Conservation (phyloP, 129 eudicot species). For the Tagetes erecta region DNA sequence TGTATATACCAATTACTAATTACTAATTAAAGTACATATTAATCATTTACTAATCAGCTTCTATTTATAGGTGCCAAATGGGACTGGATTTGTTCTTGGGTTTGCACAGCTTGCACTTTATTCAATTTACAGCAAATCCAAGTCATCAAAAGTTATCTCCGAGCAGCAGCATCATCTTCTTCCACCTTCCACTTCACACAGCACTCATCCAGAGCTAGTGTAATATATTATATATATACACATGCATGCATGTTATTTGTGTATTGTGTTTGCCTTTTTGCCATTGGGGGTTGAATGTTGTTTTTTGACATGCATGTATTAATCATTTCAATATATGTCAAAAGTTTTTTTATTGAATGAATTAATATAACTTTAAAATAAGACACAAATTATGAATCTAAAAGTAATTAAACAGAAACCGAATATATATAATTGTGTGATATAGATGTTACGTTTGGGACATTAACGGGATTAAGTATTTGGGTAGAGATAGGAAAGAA, state of each 20-base stretch:
- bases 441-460: too few species aligned
- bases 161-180: constrained; percentile 35
- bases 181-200: constrained; percentile 20
- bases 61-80: constrained; percentile 60
- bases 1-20: not conserved
- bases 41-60: not conserved
- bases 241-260: not conserved
- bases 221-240: not conserved
- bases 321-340: too few species aligned
- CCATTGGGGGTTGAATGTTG: not conserved
- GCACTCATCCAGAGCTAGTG: not conserved
- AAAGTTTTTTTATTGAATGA: too few species aligned
- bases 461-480: too few species aligned
- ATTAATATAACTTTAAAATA: too few species aligned
- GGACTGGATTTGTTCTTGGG: constrained; percentile 52
- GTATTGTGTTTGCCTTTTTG: constrained; percentile 1
- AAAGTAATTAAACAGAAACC: too few species aligned
- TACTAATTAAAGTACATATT: too few species aligned
- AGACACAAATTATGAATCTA: too few species aligned
- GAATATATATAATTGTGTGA: too few species aligned
- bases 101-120: constrained; percentile 47
- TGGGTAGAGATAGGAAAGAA: too few species aligned
- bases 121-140: constrained; percentile 33
- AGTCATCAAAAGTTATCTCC: constrained; percentile 9
- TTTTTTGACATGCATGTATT: not conserved